Evolutionary conservation across 116 monocot genomes (phyloP), one percentile per base, ranked within the genome.

Genomic region (Dioscorea cayenensis): DNA sequence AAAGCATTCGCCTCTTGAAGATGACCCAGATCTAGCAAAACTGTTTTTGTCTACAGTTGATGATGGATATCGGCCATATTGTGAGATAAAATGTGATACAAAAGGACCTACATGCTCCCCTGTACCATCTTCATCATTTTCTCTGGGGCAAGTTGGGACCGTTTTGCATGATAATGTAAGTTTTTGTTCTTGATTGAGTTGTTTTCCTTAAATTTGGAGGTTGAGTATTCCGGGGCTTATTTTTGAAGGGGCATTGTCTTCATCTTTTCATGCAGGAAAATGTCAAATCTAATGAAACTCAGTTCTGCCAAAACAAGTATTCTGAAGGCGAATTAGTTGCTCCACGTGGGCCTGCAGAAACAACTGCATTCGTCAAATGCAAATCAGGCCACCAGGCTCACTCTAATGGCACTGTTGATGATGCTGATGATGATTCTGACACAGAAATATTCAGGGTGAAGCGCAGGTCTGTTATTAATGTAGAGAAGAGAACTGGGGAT

Each of bases 381-480:
- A 17, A 37, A 28, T 19, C 60, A 62, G 50, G 50, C 36, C 21
- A 60, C 62, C 49, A 32, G 66, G 64, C 27, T 68, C 49, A 19
- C 77, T 81, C 62, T 55, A n/a, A 32, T 67, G 70, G 58, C 14
- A 70, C 58, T 70, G 58, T 63, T 11, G 77, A 80, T 63, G 86
- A 83, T 21, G 75, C 68, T 69, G 90, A 85, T 69, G 83, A 87
- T 61, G 83, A 87, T 61, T 89, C 90, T 72, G 90, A 90, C 50
- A 71, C 79, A 19, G 87, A 87, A 74, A 79, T 85, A 71, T 94
- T 94, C 64, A 90, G 87, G 71, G 87, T 87, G 14, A 90, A 94
- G 75, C 84, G 87, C 23, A 78, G 85, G 66, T 76, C 85, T 28
- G 60, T 60, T 28, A n/a, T 74, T 37, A 77, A 64, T 63, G 43